phyloP scores from a whole-genome alignment of 1,284 basidiomycete species.

The Phlebopus sp. region DNA sequence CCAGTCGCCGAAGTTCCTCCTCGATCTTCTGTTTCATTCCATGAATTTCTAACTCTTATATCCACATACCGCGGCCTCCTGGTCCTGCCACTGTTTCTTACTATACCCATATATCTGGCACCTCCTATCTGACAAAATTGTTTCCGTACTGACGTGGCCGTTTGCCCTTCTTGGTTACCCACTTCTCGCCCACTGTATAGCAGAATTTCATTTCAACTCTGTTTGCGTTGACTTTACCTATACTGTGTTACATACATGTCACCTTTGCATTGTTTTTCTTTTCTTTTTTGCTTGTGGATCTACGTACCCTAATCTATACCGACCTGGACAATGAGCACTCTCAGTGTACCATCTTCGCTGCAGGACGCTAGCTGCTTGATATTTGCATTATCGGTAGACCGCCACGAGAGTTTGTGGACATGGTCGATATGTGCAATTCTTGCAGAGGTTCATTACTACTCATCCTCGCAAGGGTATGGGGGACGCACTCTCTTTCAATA shows the following conservation, averaged over 20 bases:
- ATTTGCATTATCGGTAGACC: conserved; percentile 35
- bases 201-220: conserved; percentile 43
- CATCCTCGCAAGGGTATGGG: background rate
- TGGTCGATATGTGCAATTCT: conserved; percentile 69
- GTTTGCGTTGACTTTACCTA: conserved; percentile 27
- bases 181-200: conserved; percentile 66
- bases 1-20: conserved; percentile 17
- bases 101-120: conserved; percentile 66
- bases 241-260: conserved; percentile 26
- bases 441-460: conserved; percentile 11
- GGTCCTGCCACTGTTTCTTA: conserved; percentile 39
- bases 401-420: conserved; percentile 68
- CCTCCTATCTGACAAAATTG: conserved; percentile 45
- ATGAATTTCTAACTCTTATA: conserved; percentile 39
- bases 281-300: conserved; percentile 21
- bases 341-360: conserved; percentile 81
- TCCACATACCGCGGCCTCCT: conserved; percentile 35
- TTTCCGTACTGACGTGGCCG: conserved; percentile 62
- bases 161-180: conserved; percentile 33
- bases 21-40: conserved; percentile 27
- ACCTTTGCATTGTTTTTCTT: no score
- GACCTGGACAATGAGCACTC: conserved; percentile 58
- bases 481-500: conserved; percentile 48
- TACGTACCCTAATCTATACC: conserved; percentile 38
- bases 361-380: conserved; percentile 50